Evolutionary conservation across 1,284 basidiomycete genomes (phyloP), one percentile per base, ranked within the genome.

Genomic region (Sporisorium graminicola): DNA sequence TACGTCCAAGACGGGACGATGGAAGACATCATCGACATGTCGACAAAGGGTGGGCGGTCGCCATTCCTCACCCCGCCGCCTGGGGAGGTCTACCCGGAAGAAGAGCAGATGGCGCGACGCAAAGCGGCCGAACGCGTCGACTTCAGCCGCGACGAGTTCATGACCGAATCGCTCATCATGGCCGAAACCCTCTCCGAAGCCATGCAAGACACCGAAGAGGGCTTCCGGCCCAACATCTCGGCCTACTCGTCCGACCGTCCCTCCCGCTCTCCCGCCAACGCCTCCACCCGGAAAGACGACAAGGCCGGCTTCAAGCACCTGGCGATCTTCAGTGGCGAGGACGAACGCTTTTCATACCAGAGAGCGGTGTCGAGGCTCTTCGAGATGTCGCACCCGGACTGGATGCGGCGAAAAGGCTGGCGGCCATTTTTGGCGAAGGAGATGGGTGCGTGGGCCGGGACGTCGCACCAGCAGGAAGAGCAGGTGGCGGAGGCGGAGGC

Each of bases 291-390:
- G n/a, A 69, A 55, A 66, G 74, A 79, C 74, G 37, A 77, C 70
- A 70, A 83, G 86, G 54, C 87, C 86, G 26, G 84, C 80, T 89
- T 81, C 87, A 88, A 84, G 87, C 85, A 61, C 78, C 42, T 91
- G 37, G 89, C 90, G 0, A 91, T 92, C 66, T 92, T 91, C 84
- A 91, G 90, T 0, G 89, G 89, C 10, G 89, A 91, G 80, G 91
- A 91, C 81, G 90, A 92, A 84, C 88, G 90, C 49, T 91, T 91
- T 79, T 90, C 90, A 1, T 91, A 90, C 87, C 90, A 90, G 82
- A 89, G 91, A 35, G 91, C 91, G 0, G 88, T 92, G 0, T 91
- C 90, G 7, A 87, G 91, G 16, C 83, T 92, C 33, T 86, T 89
- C 55, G 91, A 92, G 84, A 91, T 92, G 90, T 64, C 55, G 8